phyloP scores from a whole-genome alignment of 2,329 filamentous ascomycete genomes.

The Dactylonectria macrodidyma region DNA sequence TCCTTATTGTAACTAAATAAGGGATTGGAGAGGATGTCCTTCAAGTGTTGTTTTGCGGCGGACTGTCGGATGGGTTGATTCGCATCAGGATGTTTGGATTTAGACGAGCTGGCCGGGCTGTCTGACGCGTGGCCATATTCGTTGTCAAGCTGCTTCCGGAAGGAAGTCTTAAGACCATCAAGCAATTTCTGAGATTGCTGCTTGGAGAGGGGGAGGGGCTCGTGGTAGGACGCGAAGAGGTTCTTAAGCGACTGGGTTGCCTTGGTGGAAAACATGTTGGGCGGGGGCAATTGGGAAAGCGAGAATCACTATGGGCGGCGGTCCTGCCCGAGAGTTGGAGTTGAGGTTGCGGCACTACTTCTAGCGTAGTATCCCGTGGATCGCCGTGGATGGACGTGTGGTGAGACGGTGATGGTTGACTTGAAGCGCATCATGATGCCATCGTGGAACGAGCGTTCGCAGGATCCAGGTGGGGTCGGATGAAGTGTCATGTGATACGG shows the following conservation, averaged over 20 bases:
- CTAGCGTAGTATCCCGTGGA: slow-evolving; percentile 20
- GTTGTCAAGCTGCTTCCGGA: slow-evolving; percentile 70
- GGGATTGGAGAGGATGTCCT: slow-evolving; percentile 70
- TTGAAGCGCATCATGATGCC: slow-evolving; percentile 43
- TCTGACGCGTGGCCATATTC: slow-evolving; percentile 66
- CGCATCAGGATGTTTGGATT: slow-evolving; percentile 30
- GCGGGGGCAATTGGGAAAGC: slow-evolving; percentile 52
- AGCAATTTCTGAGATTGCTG: slow-evolving; percentile 69
- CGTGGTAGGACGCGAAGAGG: slow-evolving; percentile 62
- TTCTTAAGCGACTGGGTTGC: slow-evolving; percentile 55
- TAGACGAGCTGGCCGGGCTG: slow-evolving; percentile 35
- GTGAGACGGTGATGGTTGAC: slow-evolving; percentile 14
- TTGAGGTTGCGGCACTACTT: neutral
- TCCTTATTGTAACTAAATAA: slow-evolving; percentile 61
- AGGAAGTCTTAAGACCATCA: slow-evolving; percentile 69
- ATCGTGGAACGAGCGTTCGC: slow-evolving; percentile 45
- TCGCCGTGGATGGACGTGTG: slow-evolving; percentile 18
- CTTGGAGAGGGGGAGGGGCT: slow-evolving; percentile 65
- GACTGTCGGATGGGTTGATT: slow-evolving; percentile 53
- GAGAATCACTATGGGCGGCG: slow-evolving; percentile 30
- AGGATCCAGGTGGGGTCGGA: slow-evolving; percentile 32
- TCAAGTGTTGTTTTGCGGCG: slow-evolving; percentile 63
- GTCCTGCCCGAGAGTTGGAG: slow-evolving; percentile 20
- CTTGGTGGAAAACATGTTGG: slow-evolving; percentile 57
- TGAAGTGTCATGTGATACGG: slow-evolving; percentile 44